These are phyloP conservation scores for Byssothecium circinans DNA, from an alignment of 2,329 filamentous ascomycete species.

Conservation along the genomic window DNA sequence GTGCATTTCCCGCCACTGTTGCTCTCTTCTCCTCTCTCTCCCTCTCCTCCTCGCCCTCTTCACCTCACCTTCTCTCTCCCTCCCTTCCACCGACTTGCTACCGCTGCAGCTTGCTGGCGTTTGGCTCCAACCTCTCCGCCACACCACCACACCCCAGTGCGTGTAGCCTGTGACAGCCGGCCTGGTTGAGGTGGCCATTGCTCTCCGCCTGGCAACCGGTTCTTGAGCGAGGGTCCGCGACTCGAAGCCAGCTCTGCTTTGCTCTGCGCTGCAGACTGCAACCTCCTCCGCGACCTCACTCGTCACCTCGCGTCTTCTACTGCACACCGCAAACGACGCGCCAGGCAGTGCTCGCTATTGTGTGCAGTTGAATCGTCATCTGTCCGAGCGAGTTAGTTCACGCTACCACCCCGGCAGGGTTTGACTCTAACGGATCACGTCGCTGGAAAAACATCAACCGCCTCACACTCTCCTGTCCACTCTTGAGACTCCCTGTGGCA, in stretches of 20 bases:
- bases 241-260: constrained; percentile 4
- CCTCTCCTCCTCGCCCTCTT: constrained; percentile 9
- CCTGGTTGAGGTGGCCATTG: constrained; percentile 18
- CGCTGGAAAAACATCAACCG: constrained; percentile 14
- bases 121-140: constrained; percentile 13
- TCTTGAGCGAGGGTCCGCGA: constrained; percentile 3
- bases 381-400: background rate
- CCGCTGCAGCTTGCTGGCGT: constrained; percentile 10
- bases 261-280: background rate
- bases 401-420: constrained; percentile 4
- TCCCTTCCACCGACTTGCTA: constrained; percentile 3
- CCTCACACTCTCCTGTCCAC: constrained; percentile 4
- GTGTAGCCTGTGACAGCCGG: constrained; percentile 15
- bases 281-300: constrained; percentile 1
- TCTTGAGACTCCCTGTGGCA: constrained; percentile 12
- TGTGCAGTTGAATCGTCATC: constrained; percentile 1
- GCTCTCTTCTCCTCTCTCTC: constrained; percentile 6
- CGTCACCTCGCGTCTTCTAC: constrained; percentile 1
- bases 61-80: constrained; percentile 12
- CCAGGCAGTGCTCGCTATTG: constrained; percentile 10
- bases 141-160: no score
- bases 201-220: constrained; percentile 17
- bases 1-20: constrained; percentile 14
- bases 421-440: constrained; percentile 15
- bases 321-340: background rate